phyloP scores from a whole-genome alignment of 805 yeast genomes.

The Candida sakaeoensis region DNA sequence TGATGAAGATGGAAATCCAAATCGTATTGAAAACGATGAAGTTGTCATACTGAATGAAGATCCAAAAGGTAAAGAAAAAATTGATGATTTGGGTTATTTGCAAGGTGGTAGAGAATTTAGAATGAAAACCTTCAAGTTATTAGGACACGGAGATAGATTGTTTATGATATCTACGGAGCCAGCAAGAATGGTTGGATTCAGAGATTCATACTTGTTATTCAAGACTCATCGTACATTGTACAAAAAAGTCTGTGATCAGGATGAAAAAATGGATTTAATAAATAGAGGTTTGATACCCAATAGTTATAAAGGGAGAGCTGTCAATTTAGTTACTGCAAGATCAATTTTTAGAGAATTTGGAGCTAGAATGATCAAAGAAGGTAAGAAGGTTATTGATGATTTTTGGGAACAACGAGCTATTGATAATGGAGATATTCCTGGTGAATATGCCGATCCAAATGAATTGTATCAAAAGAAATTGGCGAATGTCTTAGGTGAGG shows the following conservation, averaged over 20 bases:
- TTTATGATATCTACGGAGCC: slow-evolving; percentile 96
- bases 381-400: slow-evolving; percentile 80
- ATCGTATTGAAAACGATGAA: slow-evolving; percentile 70
- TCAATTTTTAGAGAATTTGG: slow-evolving; percentile 91
- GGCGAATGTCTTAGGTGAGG: slow-evolving; percentile 31
- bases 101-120: slow-evolving; percentile 72
- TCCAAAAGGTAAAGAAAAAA: slow-evolving; percentile 71
- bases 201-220: slow-evolving; percentile 86
- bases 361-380: slow-evolving; percentile 73
- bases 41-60: slow-evolving; percentile 68
- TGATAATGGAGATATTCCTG: slow-evolving; percentile 62
- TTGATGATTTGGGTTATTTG: slow-evolving; percentile 63
- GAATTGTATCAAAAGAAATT: slow-evolving; percentile 43
- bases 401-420: slow-evolving; percentile 69
- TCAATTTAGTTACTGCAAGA: slow-evolving; percentile 87
- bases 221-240: slow-evolving; percentile 77
- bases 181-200: slow-evolving; percentile 89
- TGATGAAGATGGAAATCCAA: slow-evolving; percentile 68
- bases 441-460: slow-evolving; percentile 68
- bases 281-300: slow-evolving; percentile 79
- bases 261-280: slow-evolving; percentile 79
- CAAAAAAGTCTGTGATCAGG: slow-evolving; percentile 69
- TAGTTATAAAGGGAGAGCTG: slow-evolving; percentile 85
- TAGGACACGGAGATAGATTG: slow-evolving; percentile 62
- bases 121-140: slow-evolving; percentile 62